A percentile compares a stretch with the other conserved stretches of the same genome.
Conservation (phyloP, 1,139 yeast genomes). For the Protomyces inundatus region DNA sequence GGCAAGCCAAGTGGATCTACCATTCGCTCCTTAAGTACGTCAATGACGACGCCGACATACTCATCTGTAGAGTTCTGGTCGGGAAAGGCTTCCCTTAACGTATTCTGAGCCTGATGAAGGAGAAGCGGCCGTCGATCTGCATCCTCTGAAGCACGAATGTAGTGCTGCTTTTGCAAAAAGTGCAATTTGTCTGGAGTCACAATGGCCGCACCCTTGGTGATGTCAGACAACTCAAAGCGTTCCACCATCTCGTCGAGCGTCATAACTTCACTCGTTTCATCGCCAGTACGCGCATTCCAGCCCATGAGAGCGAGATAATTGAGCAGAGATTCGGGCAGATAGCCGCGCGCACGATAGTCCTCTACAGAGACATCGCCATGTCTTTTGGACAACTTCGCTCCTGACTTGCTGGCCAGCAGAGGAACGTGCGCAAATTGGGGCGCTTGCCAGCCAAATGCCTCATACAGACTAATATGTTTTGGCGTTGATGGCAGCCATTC, state of each 20-base stretch:
- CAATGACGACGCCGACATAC: conserved; percentile 20
- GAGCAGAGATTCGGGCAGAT: conserved; percentile 77
- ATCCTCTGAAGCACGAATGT: conserved; percentile 13
- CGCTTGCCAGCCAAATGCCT: conserved; percentile 79
- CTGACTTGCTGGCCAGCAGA: conserved; percentile 62
- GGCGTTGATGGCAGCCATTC: conserved; percentile 98
- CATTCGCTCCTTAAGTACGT: conserved; percentile 14
- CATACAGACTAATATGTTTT: conserved; percentile 79
- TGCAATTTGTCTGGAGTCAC: conserved; percentile 71
- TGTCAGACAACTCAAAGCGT: conserved; percentile 53
- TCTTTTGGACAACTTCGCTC: conserved; percentile 81
- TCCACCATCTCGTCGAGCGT: conserved; percentile 50
- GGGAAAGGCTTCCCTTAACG: not conserved
- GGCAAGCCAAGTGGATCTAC: conserved; percentile 22
- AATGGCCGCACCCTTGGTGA: conserved; percentile 90
- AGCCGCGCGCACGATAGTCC: conserved; percentile 45
- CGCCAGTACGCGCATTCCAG: conserved; percentile 53
- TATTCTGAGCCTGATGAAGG: conserved; percentile 2
- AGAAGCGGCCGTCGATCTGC: conserved; percentile 6
- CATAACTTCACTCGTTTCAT: conserved; percentile 50
- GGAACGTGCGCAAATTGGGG: conserved; percentile 90
- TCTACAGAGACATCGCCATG: conserved; percentile 69
- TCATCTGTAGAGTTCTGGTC: conserved; percentile 1
- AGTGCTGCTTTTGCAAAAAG: conserved; percentile 51
- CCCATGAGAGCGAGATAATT: conserved; percentile 90